Conservation (phyloP, 176 grass and related monocot genomes). For the Coix lacrymajobi region DNA sequence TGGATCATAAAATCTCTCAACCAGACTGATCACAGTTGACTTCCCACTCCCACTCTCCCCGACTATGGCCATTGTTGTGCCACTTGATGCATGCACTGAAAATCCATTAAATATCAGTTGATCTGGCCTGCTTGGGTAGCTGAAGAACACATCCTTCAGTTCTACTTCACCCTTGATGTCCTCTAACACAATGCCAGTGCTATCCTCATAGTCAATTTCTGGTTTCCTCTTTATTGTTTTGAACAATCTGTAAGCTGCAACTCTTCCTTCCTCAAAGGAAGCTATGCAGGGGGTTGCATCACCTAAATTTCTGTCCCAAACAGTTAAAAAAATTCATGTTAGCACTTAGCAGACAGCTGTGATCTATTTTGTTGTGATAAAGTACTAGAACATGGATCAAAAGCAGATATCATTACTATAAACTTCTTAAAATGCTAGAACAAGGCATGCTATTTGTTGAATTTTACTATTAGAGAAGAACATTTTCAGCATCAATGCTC, state of each 20-base stretch:
- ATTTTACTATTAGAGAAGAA: background rate
- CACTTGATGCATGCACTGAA: slow-evolving; percentile 47
- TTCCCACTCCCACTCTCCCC: slow-evolving; percentile 90
- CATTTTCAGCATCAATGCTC: slow-evolving; percentile 16
- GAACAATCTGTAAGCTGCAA: slow-evolving; percentile 44
- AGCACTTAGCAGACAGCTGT: slow-evolving; percentile 3
- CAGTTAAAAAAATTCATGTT: slow-evolving; percentile 3
- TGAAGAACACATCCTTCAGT: slow-evolving; percentile 49
- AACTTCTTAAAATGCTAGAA: slow-evolving; percentile 1
- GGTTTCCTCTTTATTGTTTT: slow-evolving; percentile 48
- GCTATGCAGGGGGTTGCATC: slow-evolving; percentile 42
- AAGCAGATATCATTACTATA: background rate
- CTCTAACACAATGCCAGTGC: slow-evolving; percentile 23
- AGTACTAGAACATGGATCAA: slow-evolving; percentile 1
- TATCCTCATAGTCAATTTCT: slow-evolving; percentile 36
- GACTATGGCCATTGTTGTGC: slow-evolving; percentile 72
- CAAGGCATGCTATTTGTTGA: background rate
- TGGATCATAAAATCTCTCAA: slow-evolving; percentile 82
- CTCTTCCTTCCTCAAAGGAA: slow-evolving; percentile 38
- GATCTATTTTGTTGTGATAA: background rate
- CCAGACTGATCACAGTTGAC: slow-evolving; percentile 70
- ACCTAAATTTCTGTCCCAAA: slow-evolving; percentile 54
- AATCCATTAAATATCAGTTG: slow-evolving; percentile 56
- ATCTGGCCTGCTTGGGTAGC: slow-evolving; percentile 52
- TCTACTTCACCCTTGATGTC: slow-evolving; percentile 48